phyloP scores from a whole-genome alignment of 2,329 filamentous ascomycete species.

The Sclerotinia subarctica region DNA sequence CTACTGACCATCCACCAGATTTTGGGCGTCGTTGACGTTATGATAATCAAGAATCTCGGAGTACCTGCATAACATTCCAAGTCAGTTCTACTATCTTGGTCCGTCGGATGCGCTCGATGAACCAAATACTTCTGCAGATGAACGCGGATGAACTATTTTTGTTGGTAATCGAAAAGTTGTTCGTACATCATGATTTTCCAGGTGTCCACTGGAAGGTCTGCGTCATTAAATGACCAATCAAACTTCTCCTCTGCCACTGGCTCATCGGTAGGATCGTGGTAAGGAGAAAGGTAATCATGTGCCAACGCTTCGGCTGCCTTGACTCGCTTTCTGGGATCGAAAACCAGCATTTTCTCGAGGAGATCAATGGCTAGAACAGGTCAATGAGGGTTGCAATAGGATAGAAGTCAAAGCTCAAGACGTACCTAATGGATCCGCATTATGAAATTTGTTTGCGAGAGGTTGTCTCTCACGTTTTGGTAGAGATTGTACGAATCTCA shows the following conservation, averaged over 20 bases:
- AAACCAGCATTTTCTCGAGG: slow-evolving; percentile 94
- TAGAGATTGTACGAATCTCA: slow-evolving; percentile 95
- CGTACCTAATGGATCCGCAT: slow-evolving; percentile 79
- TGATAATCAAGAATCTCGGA: slow-evolving; percentile 98
- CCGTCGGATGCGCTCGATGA: slow-evolving; percentile 14
- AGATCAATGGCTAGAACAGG: slow-evolving; percentile 73
- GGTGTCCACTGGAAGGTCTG: slow-evolving; percentile 94
- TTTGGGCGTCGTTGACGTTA: slow-evolving; percentile 60
- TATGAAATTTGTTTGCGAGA: slow-evolving; percentile 86
- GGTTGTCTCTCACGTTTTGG: slow-evolving; percentile 92
- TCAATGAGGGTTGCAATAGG: slow-evolving; percentile 32
- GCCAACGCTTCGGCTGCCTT: slow-evolving; percentile 81
- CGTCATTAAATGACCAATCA: slow-evolving; percentile 99
- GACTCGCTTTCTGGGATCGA: slow-evolving; percentile 94
- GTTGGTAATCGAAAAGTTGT: slow-evolving; percentile 36
- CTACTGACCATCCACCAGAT: slow-evolving; percentile 28
- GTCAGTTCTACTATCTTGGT: slow-evolving; percentile 36
- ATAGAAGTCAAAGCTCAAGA: not conserved
- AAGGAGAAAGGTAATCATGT: slow-evolving; percentile 91
- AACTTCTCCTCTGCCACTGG: slow-evolving; percentile 96
- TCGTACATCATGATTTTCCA: slow-evolving; percentile 99
- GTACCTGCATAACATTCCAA: slow-evolving; percentile 63
- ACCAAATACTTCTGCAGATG: slow-evolving; percentile 13
- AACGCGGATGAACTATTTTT: slow-evolving; percentile 18
- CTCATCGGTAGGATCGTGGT: slow-evolving; percentile 97